phyloP scores from a whole-genome alignment of 164 flowering plant species.

The Aristolochia californica region DNA sequence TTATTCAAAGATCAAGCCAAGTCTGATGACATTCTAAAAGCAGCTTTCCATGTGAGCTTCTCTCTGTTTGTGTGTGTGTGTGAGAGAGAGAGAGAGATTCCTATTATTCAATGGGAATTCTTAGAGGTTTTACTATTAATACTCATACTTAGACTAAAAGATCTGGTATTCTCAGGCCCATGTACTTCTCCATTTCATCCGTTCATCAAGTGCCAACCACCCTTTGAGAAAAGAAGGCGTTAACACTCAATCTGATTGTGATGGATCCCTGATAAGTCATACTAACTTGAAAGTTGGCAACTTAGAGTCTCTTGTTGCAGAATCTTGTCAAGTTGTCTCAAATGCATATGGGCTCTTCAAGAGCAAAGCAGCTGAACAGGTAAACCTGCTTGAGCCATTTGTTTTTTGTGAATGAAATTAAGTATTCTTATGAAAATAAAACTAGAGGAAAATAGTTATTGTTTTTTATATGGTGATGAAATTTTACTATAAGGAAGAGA shows the following conservation, averaged over 20 bases:
- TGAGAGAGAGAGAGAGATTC: not conserved
- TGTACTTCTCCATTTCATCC: constrained; percentile 72
- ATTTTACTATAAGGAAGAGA: no score
- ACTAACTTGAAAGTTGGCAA: constrained; percentile 16
- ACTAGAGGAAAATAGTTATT: no score
- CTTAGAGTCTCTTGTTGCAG: constrained; percentile 53
- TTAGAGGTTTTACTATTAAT: no score
- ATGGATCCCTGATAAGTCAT: constrained; percentile 3
- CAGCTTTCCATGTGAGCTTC: constrained; percentile 85
- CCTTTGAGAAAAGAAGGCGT: constrained; percentile 14
- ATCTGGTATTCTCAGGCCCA: constrained; percentile 47
- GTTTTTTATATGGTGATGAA: not conserved
- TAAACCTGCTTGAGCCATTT: constrained; percentile 8
- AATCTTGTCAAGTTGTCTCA: constrained; percentile 81
- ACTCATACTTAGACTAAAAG: not conserved
- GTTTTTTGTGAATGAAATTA: not conserved
- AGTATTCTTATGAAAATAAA: not conserved
- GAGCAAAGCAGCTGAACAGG: constrained; percentile 83
- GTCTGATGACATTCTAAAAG: constrained; percentile 92
- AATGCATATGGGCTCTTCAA: constrained; percentile 62
- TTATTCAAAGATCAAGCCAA: constrained; percentile 86
- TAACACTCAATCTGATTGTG: constrained; percentile 13
- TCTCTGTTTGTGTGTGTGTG: not conserved
- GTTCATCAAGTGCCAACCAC: constrained; percentile 27
- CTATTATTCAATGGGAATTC: no score